Evolutionary conservation across 2,329 filamentous ascomycete genomes (phyloP).

Genomic region (Phyllosticta paracitricarpa): DNA sequence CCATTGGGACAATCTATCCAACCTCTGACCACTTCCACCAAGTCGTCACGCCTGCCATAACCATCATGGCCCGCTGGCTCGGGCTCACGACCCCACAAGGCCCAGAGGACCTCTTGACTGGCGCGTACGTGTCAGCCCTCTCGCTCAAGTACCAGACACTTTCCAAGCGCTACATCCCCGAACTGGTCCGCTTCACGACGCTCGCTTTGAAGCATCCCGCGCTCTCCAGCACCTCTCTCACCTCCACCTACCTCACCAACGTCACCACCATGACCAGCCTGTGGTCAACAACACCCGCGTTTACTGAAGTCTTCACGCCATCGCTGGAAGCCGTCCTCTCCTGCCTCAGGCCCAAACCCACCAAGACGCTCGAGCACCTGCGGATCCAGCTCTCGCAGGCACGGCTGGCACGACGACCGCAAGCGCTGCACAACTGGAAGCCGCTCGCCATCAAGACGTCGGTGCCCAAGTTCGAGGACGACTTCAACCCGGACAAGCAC

Average conservation of each 20-base stretch:
- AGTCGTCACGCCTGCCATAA: constrained; percentile 80
- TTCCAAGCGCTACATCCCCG: constrained; percentile 81
- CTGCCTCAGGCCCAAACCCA: constrained; percentile 15
- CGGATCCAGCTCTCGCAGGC: constrained; percentile 51
- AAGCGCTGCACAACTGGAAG: constrained; percentile 80
- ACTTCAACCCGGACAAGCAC: constrained; percentile 89
- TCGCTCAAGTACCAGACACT: constrained; percentile 72
- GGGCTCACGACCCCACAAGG: constrained; percentile 62
- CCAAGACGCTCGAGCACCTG: constrained; percentile 52
- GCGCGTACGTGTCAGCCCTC: constrained; percentile 70
- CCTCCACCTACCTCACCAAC: constrained; percentile 51
- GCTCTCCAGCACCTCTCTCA: constrained; percentile 38
- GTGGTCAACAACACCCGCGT: constrained; percentile 65
- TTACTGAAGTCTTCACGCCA: constrained; percentile 68
- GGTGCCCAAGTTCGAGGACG: constrained; percentile 92
- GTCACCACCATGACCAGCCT: constrained; percentile 58
- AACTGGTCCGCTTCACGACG: constrained; percentile 70
- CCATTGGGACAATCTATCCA: constrained; percentile 75
- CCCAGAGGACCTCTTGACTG: constrained; percentile 58
- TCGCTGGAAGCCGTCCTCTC: constrained; percentile 26
- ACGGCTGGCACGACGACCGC: constrained; percentile 59
- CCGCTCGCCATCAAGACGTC: constrained; percentile 79
- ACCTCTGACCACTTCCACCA: constrained; percentile 97
- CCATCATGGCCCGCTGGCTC: constrained; percentile 75
- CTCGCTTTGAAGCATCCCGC: constrained; percentile 52